These are phyloP conservation scores for Solanum neorickii DNA, from an alignment of 257 asterid genomes.

Conservation along the genomic window DNA sequence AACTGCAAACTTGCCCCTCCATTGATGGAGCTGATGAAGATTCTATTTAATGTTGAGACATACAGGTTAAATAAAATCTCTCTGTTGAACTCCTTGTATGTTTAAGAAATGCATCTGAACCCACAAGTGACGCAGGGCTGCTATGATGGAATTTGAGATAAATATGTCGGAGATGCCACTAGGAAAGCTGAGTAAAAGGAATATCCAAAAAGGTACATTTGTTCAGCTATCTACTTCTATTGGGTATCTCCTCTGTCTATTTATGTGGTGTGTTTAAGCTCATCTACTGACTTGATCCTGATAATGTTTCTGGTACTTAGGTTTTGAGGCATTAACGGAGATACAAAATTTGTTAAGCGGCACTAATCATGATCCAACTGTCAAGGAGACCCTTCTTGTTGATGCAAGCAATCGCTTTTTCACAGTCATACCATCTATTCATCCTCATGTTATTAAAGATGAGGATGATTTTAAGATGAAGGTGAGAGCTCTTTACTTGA, in stretches of 20 bases:
- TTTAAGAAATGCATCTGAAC: slow-evolving; percentile 9
- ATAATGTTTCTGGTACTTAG: slow-evolving; percentile 26
- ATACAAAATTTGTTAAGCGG: slow-evolving; percentile 60
- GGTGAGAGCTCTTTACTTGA: slow-evolving; percentile 29
- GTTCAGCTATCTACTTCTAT: background rate
- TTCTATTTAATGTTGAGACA: slow-evolving; percentile 90
- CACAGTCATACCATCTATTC: slow-evolving; percentile 88
- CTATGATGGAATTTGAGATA: slow-evolving; percentile 97
- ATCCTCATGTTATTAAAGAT: slow-evolving; percentile 83
- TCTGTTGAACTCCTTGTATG: background rate
- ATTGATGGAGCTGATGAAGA: slow-evolving; percentile 71
- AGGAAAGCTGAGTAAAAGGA: slow-evolving; percentile 87
- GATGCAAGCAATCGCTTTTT: slow-evolving; percentile 96
- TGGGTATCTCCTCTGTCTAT: background rate
- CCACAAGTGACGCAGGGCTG: slow-evolving; percentile 57
- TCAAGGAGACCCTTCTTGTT: slow-evolving; percentile 59
- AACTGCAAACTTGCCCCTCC: slow-evolving; percentile 67
- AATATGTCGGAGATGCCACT: slow-evolving; percentile 99
- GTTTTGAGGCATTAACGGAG: slow-evolving; percentile 94
- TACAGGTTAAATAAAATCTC: slow-evolving; percentile 49
- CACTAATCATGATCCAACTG: slow-evolving; percentile 28
- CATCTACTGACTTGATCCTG: background rate
- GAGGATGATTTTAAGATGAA: slow-evolving; percentile 70
- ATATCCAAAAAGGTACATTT: slow-evolving; percentile 70
- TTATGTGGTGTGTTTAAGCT: slow-evolving; percentile 1